Conservation (phyloP, 2,329 filamentous ascomycete genomes). For the Fusarium sp. region DNA sequence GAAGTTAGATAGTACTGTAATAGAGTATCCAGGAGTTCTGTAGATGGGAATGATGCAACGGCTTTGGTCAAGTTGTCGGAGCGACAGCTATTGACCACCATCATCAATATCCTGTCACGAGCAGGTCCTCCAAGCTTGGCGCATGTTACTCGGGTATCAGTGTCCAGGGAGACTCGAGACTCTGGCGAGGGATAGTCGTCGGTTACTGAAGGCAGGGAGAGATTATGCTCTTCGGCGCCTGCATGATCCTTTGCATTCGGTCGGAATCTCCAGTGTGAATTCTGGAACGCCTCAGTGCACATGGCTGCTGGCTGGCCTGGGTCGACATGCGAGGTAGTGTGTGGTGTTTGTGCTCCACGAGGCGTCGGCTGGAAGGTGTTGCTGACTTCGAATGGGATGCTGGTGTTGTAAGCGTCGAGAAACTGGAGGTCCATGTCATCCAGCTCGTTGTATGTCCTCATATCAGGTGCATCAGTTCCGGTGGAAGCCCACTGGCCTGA, state of each 20-base stretch:
- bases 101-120: constrained; percentile 51
- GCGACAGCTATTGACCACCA: constrained; percentile 49
- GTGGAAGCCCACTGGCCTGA: constrained; percentile 28
- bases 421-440: constrained; percentile 53
- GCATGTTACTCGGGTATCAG: constrained; percentile 38
- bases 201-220: constrained; percentile 46
- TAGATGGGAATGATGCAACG: constrained; percentile 58
- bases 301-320: constrained; percentile 37
- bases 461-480: constrained; percentile 10
- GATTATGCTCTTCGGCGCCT: constrained; percentile 52
- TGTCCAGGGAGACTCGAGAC: constrained; percentile 38
- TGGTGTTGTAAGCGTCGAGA: constrained; percentile 52
- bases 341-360: constrained; percentile 28
- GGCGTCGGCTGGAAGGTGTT: constrained; percentile 23
- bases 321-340: constrained; percentile 15
- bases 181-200: constrained; percentile 44
- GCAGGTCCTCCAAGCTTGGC: constrained; percentile 38
- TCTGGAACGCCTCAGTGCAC: constrained; percentile 45
- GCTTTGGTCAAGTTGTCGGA: constrained; percentile 45
- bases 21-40: constrained; percentile 56
- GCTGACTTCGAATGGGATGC: constrained; percentile 49
- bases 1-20: constrained; percentile 56
- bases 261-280: constrained; percentile 51
- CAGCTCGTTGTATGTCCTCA: constrained; percentile 45
- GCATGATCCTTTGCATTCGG: constrained; percentile 52